Evolutionary conservation across 1,284 basidiomycete species (phyloP).

Genomic region (Leccinum ponderosum): DNA sequence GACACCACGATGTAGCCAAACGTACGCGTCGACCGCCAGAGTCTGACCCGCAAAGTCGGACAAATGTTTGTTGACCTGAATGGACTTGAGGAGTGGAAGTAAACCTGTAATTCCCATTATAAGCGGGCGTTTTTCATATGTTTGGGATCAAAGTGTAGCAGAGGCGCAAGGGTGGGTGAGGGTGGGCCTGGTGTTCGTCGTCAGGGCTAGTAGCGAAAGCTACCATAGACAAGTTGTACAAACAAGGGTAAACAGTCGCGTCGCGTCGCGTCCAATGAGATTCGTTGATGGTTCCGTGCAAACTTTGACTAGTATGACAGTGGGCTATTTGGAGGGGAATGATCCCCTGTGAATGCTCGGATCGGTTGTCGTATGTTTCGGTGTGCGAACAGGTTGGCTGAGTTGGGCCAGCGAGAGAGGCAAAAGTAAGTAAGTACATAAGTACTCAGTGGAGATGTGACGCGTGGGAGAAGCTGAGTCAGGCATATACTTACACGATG

Average conservation of each 20-base stretch:
- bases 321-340: background rate
- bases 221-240: constrained; percentile 8
- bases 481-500: too few relatives aligned
- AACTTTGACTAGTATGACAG: background rate
- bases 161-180: background rate
- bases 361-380: too few relatives aligned
- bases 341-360: background rate
- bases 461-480: too few relatives aligned
- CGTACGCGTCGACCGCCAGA: constrained; percentile 87
- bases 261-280: constrained; percentile 29
- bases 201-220: background rate
- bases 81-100: constrained; percentile 89
- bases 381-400: too few relatives aligned
- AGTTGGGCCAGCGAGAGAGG: too few relatives aligned
- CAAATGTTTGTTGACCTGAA: constrained; percentile 77
- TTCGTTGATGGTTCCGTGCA: background rate
- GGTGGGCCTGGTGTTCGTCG: background rate
- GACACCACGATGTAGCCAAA: constrained; percentile 96
- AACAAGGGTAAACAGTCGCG: constrained; percentile 33
- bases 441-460: too few relatives aligned
- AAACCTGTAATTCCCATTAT: constrained; percentile 94
- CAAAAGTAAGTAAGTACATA: too few relatives aligned
- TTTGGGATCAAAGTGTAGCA: constrained; percentile 4
- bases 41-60: constrained; percentile 83
- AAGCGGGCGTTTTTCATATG: background rate